These are phyloP conservation scores for Coelastrella sp. DNA, from an alignment of 139 green algal genomes.

Conservation along the genomic window DNA sequence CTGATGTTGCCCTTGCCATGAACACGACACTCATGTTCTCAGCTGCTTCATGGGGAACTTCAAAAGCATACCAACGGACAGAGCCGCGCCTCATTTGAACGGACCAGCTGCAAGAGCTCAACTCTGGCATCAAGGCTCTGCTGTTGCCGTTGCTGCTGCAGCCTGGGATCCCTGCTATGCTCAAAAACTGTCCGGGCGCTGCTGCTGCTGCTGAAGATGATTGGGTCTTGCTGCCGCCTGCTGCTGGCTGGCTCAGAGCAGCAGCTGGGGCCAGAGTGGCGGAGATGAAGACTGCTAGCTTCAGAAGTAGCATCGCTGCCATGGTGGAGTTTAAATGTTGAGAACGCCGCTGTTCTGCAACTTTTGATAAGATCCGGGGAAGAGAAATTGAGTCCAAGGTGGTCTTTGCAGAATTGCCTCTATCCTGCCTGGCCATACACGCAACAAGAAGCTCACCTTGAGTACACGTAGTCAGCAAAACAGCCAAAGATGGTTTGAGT, in stretches of 20 bases:
- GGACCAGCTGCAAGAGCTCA: constrained; percentile 7
- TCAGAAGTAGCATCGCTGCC: background rate
- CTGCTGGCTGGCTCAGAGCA: background rate
- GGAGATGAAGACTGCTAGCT: background rate
- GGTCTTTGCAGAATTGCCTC: too few relatives aligned
- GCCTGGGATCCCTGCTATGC: constrained; percentile 13
- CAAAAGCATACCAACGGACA: constrained; percentile 29
- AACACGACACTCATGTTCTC: constrained; percentile 43
- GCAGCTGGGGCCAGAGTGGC: background rate
- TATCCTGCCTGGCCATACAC: too few relatives aligned
- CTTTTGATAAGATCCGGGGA: too few relatives aligned
- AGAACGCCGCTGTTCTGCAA: too few relatives aligned
- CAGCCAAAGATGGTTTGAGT: too few relatives aligned
- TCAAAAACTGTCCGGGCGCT: background rate
- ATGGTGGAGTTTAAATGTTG: too few relatives aligned
- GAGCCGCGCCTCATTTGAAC: constrained; percentile 37
- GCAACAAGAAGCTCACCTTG: too few relatives aligned
- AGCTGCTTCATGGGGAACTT: constrained; percentile 12
- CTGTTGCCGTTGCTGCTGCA: constrained; percentile 22
- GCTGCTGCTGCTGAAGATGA: background rate
- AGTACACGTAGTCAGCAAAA: too few relatives aligned
- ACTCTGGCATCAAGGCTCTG: constrained; percentile 16
- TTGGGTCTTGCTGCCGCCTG: too few relatives aligned
- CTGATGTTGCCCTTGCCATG: constrained; percentile 34
- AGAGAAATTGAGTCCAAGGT: too few relatives aligned